Evolutionary conservation across 441 rosid genomes (phyloP), one percentile per base, ranked within the genome.

Genomic region (Bocquillonia castaneifolia): DNA sequence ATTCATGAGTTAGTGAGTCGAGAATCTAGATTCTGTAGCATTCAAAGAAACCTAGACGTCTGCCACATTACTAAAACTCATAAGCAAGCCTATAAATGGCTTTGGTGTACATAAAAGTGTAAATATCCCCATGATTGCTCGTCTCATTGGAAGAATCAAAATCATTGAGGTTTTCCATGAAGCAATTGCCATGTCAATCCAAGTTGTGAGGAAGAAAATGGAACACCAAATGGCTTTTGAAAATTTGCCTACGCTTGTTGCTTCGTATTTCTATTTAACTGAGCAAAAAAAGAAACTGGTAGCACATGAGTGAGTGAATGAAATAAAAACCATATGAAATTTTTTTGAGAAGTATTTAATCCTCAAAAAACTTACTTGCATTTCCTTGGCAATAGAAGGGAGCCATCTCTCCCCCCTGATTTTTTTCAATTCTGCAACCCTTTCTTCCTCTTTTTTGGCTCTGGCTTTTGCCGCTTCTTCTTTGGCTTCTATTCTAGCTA

Each of bases 331-430:
- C 48, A 37, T 22, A 29, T 50, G 50, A 28, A n/a, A n/a, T n/a
- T n/a, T n/a, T n/a, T n/a, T n/a, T n/a, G n/a, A n/a, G n/a, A n/a
- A n/a, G n/a, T 28, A 31, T 66, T 57, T 51, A 54, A 62, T 59
- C 39, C 70, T 69, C 64, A 44, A 67, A 59, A 23, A 50, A 50
- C n/a, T 44, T 59, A 83, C 82, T 83, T 77, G 79, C 92, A 86
- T 78, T 47, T 79, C 81, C 68, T 68, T 67, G 51, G 88, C 88
- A 68, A 89, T 77, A 23, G 91, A 82, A 74, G 90, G 94, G 25
- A 89, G 84, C 98, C 98, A 93, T 75, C 82, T 84, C 72, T 91
- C 92, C 59, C 96, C 96, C 71, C 97, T 78, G 13, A 78, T 61
- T 72, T 69, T 82, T 80, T 86, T 91, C 74, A 88, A 73, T 64